phyloP scores from a whole-genome alignment of 192 early-diverging fungal species.

The Pilobolus umbonatus region DNA sequence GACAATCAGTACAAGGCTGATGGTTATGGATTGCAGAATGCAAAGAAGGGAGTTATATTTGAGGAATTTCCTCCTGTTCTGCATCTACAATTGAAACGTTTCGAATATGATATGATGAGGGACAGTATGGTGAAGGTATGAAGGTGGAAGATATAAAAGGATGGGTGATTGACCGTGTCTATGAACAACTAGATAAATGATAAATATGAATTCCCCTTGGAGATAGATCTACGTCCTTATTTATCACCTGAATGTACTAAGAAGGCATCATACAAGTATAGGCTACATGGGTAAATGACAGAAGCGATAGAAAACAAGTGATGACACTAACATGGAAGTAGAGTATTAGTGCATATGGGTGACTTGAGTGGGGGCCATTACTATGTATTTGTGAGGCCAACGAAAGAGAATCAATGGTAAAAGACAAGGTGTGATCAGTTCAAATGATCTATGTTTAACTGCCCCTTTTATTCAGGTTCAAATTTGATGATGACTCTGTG shows the following conservation, averaged over 20 bases:
- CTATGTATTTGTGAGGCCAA: slow-evolving; percentile 82
- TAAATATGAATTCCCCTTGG: slow-evolving; percentile 87
- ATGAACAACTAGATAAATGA: slow-evolving; percentile 69
- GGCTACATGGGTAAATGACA: slow-evolving; percentile 55
- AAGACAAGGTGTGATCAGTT: background rate
- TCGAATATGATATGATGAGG: slow-evolving; percentile 94
- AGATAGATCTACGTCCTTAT: slow-evolving; percentile 81
- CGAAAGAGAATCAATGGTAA: slow-evolving; percentile 70
- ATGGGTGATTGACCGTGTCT: background rate
- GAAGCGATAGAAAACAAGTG: background rate
- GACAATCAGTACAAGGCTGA: slow-evolving; percentile 96
- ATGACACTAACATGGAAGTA: background rate
- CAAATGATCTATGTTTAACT: background rate
- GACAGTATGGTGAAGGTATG: slow-evolving; percentile 69
- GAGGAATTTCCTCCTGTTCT: slow-evolving; percentile 90
- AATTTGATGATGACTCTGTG: slow-evolving; percentile 95
- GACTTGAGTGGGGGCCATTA: slow-evolving; percentile 93
- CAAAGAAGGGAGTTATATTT: slow-evolving; percentile 97
- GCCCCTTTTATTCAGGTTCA: slow-evolving; percentile 37
- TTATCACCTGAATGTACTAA: slow-evolving; percentile 61
- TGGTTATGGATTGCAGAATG: slow-evolving; percentile 89
- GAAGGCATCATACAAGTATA: slow-evolving; percentile 65
- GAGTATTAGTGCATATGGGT: slow-evolving; percentile 93
- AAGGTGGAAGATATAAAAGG: background rate
- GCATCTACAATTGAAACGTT: slow-evolving; percentile 94